Base-by-base conservation (phyloP, 371 early-diverging fungal genomes). In the Gilbertella persicaria region DNA sequence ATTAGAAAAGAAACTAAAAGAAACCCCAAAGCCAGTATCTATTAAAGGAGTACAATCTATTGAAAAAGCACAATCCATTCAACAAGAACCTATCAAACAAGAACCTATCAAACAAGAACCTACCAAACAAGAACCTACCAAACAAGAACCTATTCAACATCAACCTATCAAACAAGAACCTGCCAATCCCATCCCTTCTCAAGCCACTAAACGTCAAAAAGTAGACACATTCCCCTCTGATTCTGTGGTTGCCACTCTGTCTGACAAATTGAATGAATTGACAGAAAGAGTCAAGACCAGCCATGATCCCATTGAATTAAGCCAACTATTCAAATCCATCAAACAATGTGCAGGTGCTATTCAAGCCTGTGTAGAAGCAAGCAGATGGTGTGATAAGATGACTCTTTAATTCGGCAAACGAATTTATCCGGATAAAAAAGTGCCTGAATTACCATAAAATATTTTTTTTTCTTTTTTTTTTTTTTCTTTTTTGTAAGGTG, bases 321-420 rank as follows among this genome's bases (percentile, higher is more conserved):
- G 30, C 14, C 17, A 49, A 2, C 19, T 73, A 12, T 73, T 73
- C 43, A 60, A 69, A 21, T 53, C 67, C 6, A 67, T 73, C 23
- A 56, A 60, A 41, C 50, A 60, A 10, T 70, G 70, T 25, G 70
- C 70, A 7, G 35, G 36, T 0, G 73, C 73, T 7, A 60, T 69
- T 4, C 38, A 61, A 38, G 63, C 70, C 21, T 73, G 71, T 44
- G 23, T 46, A 0, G 62, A 60, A 26, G 58, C 56, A 35, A 33
- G n/a, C n/a, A n/a, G n/a, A n/a, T n/a, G n/a, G n/a, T n/a, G n/a
- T n/a, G n/a, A n/a, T n/a, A n/a, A n/a, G n/a, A n/a, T n/a, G n/a
- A n/a, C n/a, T n/a, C n/a, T n/a, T n/a, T n/a, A n/a, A n/a, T n/a
- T n/a, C n/a, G n/a, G n/a, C n/a, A n/a, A n/a, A n/a, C n/a, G n/a